These are phyloP conservation scores for Tillandsia leiboldiana DNA, from an alignment of 176 grass and related monocot species.

Conservation along the genomic window DNA sequence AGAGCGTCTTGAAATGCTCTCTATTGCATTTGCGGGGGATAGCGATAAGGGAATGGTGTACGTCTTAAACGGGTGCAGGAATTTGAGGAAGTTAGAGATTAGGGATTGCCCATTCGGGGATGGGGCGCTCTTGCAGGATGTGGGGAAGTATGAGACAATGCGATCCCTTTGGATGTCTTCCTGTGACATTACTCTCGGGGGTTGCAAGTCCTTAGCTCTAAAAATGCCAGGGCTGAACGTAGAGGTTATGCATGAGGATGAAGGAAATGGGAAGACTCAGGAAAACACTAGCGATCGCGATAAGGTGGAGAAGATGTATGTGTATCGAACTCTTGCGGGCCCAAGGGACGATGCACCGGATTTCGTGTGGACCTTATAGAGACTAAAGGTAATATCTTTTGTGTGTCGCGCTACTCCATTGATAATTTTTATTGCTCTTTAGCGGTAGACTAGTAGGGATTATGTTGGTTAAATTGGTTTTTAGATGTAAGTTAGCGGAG, in stretches of 20 bases:
- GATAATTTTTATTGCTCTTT: not conserved
- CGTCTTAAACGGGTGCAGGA: constrained; percentile 63
- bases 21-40: constrained; percentile 40
- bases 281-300: not conserved
- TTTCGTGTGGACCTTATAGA: constrained; percentile 39
- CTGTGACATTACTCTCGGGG: constrained; percentile 46
- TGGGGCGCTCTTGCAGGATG: constrained; percentile 29
- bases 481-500: not conserved
- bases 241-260: constrained; percentile 37
- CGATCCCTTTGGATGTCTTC: constrained; percentile 72
- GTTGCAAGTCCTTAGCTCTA: constrained; percentile 46
- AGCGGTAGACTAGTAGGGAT: not conserved
- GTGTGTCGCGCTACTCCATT: not conserved
- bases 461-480: not conserved
- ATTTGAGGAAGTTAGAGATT: constrained; percentile 55
- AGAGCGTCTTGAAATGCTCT: constrained; percentile 51
- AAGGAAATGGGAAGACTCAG: not conserved
- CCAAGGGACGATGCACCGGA: constrained; percentile 41
- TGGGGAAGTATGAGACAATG: constrained; percentile 45
- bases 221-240: constrained; percentile 52
- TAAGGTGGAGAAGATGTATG: constrained; percentile 53
- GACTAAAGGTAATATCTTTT: not conserved
- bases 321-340: constrained; percentile 56
- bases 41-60: constrained; percentile 48
- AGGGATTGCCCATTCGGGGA: constrained; percentile 63